Evolutionary conservation across 495 filamentous ascomycete species (phyloP).

Genomic region (Xylaria venustula): DNA sequence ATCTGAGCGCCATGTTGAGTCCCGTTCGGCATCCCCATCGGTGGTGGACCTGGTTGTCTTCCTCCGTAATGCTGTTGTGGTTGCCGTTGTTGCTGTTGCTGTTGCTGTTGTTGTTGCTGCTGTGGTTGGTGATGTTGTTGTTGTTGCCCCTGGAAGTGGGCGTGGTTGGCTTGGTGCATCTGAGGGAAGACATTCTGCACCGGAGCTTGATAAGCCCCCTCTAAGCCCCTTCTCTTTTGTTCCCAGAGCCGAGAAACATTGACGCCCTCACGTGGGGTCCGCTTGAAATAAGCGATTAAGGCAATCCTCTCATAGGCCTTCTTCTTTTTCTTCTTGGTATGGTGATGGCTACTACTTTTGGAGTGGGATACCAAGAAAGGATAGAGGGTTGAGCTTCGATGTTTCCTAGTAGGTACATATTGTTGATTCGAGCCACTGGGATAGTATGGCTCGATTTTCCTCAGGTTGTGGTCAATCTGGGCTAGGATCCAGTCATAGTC

Average conservation of each 20-base stretch:
- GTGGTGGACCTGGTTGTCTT: neutral
- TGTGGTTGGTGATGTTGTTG: neutral
- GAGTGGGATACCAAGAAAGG: conserved; percentile 2
- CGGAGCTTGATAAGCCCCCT: neutral
- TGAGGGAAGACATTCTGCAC: neutral
- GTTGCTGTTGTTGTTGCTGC: neutral
- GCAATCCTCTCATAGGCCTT: conserved; percentile 27
- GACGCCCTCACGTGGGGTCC: conserved; percentile 24
- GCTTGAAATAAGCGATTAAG: conserved; percentile 39
- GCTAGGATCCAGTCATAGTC: conserved; percentile 28
- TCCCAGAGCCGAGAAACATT: conserved; percentile 26
- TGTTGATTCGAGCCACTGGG: neutral
- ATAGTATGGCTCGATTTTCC: conserved; percentile 8
- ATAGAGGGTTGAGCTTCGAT: neutral
- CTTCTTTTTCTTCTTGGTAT: neutral
- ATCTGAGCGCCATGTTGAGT: neutral
- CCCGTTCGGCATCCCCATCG: neutral
- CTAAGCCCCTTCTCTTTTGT: conserved; percentile 9
- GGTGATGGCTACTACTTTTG: conserved; percentile 7
- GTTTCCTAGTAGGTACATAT: neutral
- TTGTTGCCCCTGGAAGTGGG: neutral
- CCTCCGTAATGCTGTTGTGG: too few species aligned
- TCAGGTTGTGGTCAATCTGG: conserved; percentile 35
- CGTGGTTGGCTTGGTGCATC: neutral
- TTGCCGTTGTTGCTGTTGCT: neutral